phyloP scores from a whole-genome alignment of 2,329 filamentous ascomycete species.

The Aspergillus awamori region DNA sequence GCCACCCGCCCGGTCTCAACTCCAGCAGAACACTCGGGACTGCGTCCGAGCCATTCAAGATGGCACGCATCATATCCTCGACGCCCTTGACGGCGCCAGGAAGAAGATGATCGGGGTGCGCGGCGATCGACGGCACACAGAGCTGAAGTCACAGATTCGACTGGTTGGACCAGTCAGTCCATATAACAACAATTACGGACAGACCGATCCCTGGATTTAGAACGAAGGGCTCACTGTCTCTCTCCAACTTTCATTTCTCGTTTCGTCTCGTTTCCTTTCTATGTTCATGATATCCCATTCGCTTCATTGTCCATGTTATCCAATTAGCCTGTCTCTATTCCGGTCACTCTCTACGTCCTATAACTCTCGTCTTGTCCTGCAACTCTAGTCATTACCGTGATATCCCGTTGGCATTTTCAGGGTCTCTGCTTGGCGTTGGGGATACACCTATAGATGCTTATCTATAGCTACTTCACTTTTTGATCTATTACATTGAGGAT shows the following conservation, averaged over 20 bases:
- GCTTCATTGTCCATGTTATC: background rate
- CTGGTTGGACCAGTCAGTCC: constrained; percentile 43
- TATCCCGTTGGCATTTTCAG: constrained; percentile 16
- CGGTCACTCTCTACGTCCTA: background rate
- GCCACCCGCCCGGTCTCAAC: constrained; percentile 23
- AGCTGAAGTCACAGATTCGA: constrained; percentile 46
- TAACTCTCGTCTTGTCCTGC: background rate
- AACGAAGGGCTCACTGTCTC: background rate
- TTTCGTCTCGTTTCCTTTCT: background rate
- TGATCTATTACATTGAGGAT: background rate
- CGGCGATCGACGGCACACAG: constrained; percentile 40
- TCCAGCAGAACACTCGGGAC: constrained; percentile 31
- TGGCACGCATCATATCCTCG: constrained; percentile 31
- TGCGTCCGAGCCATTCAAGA: constrained; percentile 29
- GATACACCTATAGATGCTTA: background rate
- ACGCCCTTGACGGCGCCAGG: constrained; percentile 37
- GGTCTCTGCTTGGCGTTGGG: constrained; percentile 16
- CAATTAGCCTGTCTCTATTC: background rate
- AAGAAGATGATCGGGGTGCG: constrained; percentile 38
- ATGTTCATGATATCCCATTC: background rate
- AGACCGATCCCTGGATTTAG: constrained; percentile 35
- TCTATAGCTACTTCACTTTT: background rate
- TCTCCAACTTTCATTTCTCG: constrained; percentile 8
- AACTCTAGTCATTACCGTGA: constrained; percentile 6
- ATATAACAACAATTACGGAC: constrained; percentile 26